A percentile compares a stretch with the other conserved stretches of the same genome.
Conservation (phyloP, 2,329 filamentous ascomycete species). For the Zalaria obscura region DNA sequence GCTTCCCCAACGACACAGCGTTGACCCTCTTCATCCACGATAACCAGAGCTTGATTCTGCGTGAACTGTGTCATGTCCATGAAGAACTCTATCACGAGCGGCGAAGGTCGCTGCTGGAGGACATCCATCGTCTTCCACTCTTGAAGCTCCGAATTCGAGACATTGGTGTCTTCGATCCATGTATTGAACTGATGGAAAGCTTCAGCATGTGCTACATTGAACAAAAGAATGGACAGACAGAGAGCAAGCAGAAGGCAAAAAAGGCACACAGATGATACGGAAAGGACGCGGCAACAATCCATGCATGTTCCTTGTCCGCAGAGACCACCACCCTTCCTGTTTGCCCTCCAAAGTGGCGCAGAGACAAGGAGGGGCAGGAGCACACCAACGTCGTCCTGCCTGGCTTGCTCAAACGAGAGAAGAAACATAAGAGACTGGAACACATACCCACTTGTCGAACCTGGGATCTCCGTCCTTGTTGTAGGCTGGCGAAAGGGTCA, state of each 20-base stretch:
- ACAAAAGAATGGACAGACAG: not conserved
- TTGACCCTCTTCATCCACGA: slow-evolving; percentile 79
- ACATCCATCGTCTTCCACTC: slow-evolving; percentile 72
- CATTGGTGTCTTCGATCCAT: slow-evolving; percentile 82
- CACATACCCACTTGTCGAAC: slow-evolving; percentile 74
- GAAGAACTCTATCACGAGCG: slow-evolving; percentile 70
- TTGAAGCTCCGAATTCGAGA: slow-evolving; percentile 66
- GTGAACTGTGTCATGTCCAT: slow-evolving; percentile 60
- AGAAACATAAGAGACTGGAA: not conserved
- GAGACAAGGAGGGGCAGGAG: not conserved
- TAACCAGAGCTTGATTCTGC: slow-evolving; percentile 72
- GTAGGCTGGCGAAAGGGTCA: slow-evolving; percentile 48
- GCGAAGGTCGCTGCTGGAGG: slow-evolving; percentile 61
- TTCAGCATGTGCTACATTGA: slow-evolving; percentile 2
- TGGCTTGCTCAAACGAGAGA: not conserved
- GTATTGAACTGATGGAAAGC: slow-evolving; percentile 64
- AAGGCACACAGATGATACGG: not conserved
- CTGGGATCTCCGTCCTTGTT: slow-evolving; percentile 47
- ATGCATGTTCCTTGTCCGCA: too few species aligned
- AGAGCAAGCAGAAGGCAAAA: not conserved
- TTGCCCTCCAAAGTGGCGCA: too few species aligned
- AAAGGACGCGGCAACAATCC: not conserved
- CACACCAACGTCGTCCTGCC: not conserved
- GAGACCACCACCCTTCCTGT: too few species aligned
- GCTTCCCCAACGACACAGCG: slow-evolving; percentile 85